Conservation (phyloP, 805 yeast genomes). For the Yamadazyma nakazawae region DNA sequence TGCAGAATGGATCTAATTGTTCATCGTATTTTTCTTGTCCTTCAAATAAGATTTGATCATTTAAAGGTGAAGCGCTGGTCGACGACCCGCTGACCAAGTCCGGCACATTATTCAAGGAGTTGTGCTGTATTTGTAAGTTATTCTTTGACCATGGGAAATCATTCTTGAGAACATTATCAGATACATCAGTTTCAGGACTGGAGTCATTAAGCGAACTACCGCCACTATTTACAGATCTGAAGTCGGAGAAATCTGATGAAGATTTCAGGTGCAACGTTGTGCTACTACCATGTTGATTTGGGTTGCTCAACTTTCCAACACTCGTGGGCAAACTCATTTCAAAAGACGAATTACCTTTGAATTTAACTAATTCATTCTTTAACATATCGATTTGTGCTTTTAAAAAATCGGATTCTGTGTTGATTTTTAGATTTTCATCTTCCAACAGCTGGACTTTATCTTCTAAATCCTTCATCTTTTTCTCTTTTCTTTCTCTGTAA, state of each 20-base stretch:
- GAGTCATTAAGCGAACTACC: conserved; percentile 10
- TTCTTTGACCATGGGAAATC: conserved; percentile 12
- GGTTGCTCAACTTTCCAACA: conserved; percentile 25
- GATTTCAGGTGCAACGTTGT: conserved; percentile 14
- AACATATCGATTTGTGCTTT: conserved; percentile 73
- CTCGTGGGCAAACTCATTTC: conserved; percentile 29
- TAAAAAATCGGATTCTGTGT: conserved; percentile 69
- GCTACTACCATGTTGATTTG: conserved; percentile 9
- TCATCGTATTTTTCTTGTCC: conserved; percentile 54
- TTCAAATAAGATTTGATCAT: conserved; percentile 33
- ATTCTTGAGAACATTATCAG: conserved; percentile 3
- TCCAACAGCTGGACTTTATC: conserved; percentile 72
- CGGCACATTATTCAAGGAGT: conserved; percentile 19
- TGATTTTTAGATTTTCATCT: conserved; percentile 62
- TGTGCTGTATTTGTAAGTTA: neutral
- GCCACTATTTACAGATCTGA: conserved; percentile 9
- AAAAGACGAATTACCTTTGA: conserved; percentile 38
- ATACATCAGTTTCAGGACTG: conserved; percentile 16
- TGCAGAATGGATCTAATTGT: conserved; percentile 72
- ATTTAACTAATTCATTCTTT: conserved; percentile 65
- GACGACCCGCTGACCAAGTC: conserved; percentile 38
- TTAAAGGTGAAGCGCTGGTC: conserved; percentile 36
- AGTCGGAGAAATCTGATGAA: conserved; percentile 11
- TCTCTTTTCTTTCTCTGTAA: conserved; percentile 89
- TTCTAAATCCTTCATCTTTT: conserved; percentile 80